Conservation (phyloP, 805 yeast genomes). For the Wickerhamomyces xylosicus region DNA sequence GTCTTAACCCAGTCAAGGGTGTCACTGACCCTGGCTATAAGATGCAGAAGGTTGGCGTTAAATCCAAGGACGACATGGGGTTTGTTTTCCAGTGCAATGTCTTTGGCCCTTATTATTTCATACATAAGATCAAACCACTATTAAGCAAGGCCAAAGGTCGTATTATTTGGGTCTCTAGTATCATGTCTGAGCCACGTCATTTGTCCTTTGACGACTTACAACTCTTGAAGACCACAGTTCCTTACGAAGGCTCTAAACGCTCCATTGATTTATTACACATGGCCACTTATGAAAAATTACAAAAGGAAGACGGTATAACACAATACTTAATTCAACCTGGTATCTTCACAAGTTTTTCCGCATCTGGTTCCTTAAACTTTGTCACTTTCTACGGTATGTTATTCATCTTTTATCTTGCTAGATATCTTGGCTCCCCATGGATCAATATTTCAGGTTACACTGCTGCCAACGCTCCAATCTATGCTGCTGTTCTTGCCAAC, state of each 20-base stretch:
- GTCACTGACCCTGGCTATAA: slow-evolving; percentile 87
- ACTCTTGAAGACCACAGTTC: slow-evolving; percentile 45
- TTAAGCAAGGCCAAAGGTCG: slow-evolving; percentile 49
- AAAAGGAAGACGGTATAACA: slow-evolving; percentile 37
- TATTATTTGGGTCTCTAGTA: slow-evolving; percentile 77
- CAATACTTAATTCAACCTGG: slow-evolving; percentile 92
- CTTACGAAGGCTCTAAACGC: slow-evolving; percentile 91
- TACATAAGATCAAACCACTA: slow-evolving; percentile 51
- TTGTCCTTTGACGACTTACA: slow-evolving; percentile 71
- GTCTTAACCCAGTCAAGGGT: slow-evolving; percentile 60
- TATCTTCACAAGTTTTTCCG: slow-evolving; percentile 76
- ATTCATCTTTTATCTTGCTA: slow-evolving; percentile 69
- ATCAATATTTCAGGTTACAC: slow-evolving; percentile 82
- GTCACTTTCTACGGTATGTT: slow-evolving; percentile 84
- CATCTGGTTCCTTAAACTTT: slow-evolving; percentile 63
- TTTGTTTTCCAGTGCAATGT: slow-evolving; percentile 90
- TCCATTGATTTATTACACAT: slow-evolving; percentile 74
- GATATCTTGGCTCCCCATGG: slow-evolving; percentile 77
- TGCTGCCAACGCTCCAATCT: slow-evolving; percentile 83
- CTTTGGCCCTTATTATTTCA: slow-evolving; percentile 87
- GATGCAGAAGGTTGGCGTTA: slow-evolving; percentile 69
- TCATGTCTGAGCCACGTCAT: slow-evolving; percentile 69
- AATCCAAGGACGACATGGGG: slow-evolving; percentile 73
- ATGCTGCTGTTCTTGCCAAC: slow-evolving; percentile 46
- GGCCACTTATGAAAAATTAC: slow-evolving; percentile 49